Conservation (phyloP, 805 yeast genomes). For the Candida dajiaensis region DNA sequence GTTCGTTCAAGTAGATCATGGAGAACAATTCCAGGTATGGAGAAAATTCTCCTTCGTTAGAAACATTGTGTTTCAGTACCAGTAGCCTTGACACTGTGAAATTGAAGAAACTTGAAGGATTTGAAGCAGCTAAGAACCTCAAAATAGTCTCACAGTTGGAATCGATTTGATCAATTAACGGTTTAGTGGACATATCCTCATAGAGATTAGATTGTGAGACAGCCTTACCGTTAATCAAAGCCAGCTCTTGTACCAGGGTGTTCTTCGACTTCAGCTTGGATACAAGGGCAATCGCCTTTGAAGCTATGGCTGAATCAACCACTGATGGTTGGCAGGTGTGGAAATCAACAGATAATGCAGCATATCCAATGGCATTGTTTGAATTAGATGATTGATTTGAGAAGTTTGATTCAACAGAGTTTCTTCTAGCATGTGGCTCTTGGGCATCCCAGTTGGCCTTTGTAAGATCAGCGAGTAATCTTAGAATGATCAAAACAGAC, state of each 20-base stretch:
- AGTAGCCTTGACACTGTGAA: slow-evolving; percentile 27
- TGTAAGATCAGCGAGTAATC: slow-evolving; percentile 35
- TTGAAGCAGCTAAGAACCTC: slow-evolving; percentile 44
- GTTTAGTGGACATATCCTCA: slow-evolving; percentile 17
- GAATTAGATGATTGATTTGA: slow-evolving; percentile 19
- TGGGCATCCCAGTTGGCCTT: slow-evolving; percentile 34
- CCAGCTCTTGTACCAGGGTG: slow-evolving; percentile 26
- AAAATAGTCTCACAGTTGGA: slow-evolving; percentile 33
- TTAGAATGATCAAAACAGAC: slow-evolving; percentile 31
- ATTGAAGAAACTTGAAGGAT: slow-evolving; percentile 36
- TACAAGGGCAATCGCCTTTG: slow-evolving; percentile 24
- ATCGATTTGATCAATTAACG: slow-evolving; percentile 31
- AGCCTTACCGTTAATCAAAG: slow-evolving; percentile 23
- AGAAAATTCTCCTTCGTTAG: slow-evolving; percentile 32
- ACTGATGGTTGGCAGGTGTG: slow-evolving; percentile 29
- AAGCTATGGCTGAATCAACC: slow-evolving; percentile 23
- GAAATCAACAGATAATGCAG: slow-evolving; percentile 27
- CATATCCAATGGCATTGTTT: slow-evolving; percentile 25
- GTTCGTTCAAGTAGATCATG: slow-evolving; percentile 34
- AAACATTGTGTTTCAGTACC: slow-evolving; percentile 29
- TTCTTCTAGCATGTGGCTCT: slow-evolving; percentile 20
- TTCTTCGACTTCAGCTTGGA: slow-evolving; percentile 29
- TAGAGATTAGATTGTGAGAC: slow-evolving; percentile 11
- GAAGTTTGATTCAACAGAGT: slow-evolving; percentile 17
- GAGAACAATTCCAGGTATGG: slow-evolving; percentile 43